Percentiles rank a stretch among this genome's conserved stretches.
phyloP scores from a whole-genome alignment of 495 filamentous ascomycete genomes.

The Podospora pseudoanserina region DNA sequence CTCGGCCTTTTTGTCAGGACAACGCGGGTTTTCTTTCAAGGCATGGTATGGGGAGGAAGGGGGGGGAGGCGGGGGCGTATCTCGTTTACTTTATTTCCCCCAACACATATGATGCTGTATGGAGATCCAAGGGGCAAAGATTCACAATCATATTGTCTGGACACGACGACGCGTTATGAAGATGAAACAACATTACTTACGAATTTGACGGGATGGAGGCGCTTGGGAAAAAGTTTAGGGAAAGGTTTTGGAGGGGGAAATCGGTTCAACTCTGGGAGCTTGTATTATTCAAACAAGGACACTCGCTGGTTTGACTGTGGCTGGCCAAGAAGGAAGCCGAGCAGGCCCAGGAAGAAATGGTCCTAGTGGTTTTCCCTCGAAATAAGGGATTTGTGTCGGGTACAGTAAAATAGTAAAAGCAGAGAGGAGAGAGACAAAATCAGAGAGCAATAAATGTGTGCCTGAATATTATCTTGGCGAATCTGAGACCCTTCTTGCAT shows the following conservation, averaged over 20 bases:
- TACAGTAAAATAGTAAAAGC: neutral
- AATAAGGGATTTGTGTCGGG: neutral
- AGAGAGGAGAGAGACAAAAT: neutral
- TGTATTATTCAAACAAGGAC: neutral
- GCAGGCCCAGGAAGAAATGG: neutral
- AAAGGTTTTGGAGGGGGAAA: neutral
- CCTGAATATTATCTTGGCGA: neutral
- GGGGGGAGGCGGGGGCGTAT: neutral
- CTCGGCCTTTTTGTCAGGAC: neutral
- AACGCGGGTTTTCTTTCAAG: neutral
- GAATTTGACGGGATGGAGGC: neutral
- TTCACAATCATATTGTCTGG: neutral
- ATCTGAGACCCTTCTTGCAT: slow-evolving; percentile 3
- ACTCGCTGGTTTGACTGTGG: too few relatives aligned
- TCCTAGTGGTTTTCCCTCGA: neutral
- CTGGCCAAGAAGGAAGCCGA: too few relatives aligned
- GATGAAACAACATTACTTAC: neutral
- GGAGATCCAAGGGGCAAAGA: neutral
- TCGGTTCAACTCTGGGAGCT: too few relatives aligned
- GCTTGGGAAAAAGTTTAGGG: neutral
- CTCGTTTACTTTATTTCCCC: neutral
- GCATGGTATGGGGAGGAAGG: neutral
- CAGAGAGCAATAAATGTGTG: neutral
- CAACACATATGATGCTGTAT: neutral
- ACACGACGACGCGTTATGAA: neutral